Evolutionary conservation across 371 early-diverging fungal genomes (phyloP).

Genomic region (Funneliformis caledonium): DNA sequence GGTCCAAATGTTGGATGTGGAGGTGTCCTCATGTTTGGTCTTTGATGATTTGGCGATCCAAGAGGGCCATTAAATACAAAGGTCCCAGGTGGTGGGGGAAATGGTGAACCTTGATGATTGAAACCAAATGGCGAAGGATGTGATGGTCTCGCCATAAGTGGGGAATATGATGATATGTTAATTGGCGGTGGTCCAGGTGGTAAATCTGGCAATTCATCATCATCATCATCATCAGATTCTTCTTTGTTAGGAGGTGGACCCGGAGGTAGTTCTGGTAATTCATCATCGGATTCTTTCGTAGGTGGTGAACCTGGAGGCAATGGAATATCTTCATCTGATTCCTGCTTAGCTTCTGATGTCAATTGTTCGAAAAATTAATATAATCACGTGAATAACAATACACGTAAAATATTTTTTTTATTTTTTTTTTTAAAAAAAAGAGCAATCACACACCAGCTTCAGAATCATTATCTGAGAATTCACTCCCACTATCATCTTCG

Average conservation of each 20-base stretch:
- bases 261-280: constrained; percentile 33
- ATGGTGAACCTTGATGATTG: neutral
- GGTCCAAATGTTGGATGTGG: constrained; percentile 29
- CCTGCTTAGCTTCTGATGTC: constrained; percentile 14
- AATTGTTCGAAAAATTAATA: neutral
- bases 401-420: neutral
- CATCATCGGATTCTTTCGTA: constrained; percentile 18
- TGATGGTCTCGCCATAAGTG: neutral
- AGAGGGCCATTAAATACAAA: constrained; percentile 13
- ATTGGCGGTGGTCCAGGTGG: constrained; percentile 37
- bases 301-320: constrained; percentile 32
- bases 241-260: constrained; percentile 28
- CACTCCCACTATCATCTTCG: constrained; percentile 3
- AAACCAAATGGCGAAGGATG: constrained; percentile 30
- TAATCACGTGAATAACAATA: neutral
- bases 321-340: constrained; percentile 40
- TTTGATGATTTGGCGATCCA: neutral
- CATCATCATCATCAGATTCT: constrained; percentile 1
- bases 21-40: constrained; percentile 17
- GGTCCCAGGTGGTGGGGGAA: constrained; percentile 1
- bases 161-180: neutral
- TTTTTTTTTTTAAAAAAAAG: neutral
- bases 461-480: constrained; percentile 14
- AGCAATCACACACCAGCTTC: neutral
- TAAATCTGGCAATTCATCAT: constrained; percentile 35